Percentiles rank a stretch among this genome's conserved stretches.
Evolutionary conservation across 1,139 yeast genomes (phyloP).

Genomic region (Pneumocystis canis): DNA sequence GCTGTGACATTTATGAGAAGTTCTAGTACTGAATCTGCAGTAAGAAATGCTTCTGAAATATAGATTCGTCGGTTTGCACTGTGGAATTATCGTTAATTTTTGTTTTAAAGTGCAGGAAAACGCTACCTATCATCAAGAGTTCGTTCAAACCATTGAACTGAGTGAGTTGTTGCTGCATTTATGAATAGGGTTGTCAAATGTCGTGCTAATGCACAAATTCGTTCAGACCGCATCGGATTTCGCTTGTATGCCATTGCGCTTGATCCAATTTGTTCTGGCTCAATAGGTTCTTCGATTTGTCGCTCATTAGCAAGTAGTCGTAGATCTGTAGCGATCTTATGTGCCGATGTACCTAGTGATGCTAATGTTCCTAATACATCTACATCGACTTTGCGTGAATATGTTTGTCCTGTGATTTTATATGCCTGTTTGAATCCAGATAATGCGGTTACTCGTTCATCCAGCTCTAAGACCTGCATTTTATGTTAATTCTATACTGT

Average conservation of each 20-base stretch:
- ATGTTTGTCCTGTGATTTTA: constrained; percentile 97
- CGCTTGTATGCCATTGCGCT: constrained; percentile 99
- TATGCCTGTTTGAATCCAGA: constrained; percentile 88
- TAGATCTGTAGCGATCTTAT: constrained; percentile 94
- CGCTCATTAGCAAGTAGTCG: constrained; percentile 91
- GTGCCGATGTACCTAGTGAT: constrained; percentile 91
- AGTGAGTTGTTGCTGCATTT: constrained; percentile 91
- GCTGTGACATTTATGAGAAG: constrained; percentile 84
- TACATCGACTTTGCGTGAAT: constrained; percentile 92
- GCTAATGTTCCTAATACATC: constrained; percentile 87
- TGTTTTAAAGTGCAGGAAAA: background rate
- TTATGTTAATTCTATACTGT: constrained; percentile 35
- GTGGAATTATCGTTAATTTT: constrained; percentile 9
- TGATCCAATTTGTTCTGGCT: constrained; percentile 93
- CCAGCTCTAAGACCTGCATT: constrained; percentile 45
- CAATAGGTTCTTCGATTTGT: constrained; percentile 97
- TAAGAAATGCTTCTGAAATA: constrained; percentile 87
- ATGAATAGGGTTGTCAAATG: constrained; percentile 82
- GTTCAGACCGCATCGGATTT: constrained; percentile 98
- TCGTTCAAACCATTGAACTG: constrained; percentile 99
- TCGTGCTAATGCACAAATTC: constrained; percentile 93
- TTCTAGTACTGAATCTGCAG: constrained; percentile 83
- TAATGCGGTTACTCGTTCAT: constrained; percentile 79
- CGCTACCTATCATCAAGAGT: constrained; percentile 60
- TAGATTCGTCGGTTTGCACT: constrained; percentile 96